Evolutionary conservation across 257 asterid genomes (phyloP).

Genomic region (Solanum pimpinellifolium): DNA sequence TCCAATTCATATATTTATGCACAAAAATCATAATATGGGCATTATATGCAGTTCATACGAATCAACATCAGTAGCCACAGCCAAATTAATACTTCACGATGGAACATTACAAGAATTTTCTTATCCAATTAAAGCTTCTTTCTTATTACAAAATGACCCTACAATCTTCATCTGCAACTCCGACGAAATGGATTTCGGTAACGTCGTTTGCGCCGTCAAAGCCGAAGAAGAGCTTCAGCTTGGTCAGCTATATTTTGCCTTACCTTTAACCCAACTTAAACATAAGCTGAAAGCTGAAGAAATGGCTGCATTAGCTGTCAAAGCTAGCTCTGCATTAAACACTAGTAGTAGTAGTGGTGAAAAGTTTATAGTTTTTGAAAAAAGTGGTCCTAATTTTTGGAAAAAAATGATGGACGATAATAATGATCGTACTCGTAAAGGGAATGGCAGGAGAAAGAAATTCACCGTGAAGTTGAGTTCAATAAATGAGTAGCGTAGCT

Average conservation of each 20-base stretch:
- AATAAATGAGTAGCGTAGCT: constrained; percentile 50
- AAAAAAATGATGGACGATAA: not conserved
- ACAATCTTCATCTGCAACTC: constrained; percentile 68
- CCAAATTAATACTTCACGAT: constrained; percentile 57
- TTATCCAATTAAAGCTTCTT: constrained; percentile 65
- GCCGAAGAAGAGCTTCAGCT: constrained; percentile 73
- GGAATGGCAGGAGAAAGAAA: constrained; percentile 28
- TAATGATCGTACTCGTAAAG: not conserved
- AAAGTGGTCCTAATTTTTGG: not conserved
- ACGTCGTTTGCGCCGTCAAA: constrained; percentile 47
- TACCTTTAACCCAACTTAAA: constrained; percentile 48
- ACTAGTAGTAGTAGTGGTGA: constrained; percentile 31
- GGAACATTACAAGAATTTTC: constrained; percentile 80
- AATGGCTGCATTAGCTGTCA: constrained; percentile 98
- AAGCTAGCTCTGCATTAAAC: constrained; percentile 73
- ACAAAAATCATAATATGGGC: constrained; percentile 32
- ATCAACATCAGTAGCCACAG: constrained; percentile 58
- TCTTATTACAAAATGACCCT: constrained; percentile 57
- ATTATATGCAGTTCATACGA: constrained; percentile 68
- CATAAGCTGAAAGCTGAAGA: constrained; percentile 68
- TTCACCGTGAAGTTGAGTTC: constrained; percentile 39
- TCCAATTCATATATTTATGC: not conserved
- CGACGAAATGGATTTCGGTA: constrained; percentile 88
- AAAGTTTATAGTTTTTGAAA: constrained; percentile 27
- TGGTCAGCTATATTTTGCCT: constrained; percentile 79